Base-by-base conservation (phyloP, 2,329 filamentous ascomycete genomes). In the Dendrostoma leiphaemia region DNA sequence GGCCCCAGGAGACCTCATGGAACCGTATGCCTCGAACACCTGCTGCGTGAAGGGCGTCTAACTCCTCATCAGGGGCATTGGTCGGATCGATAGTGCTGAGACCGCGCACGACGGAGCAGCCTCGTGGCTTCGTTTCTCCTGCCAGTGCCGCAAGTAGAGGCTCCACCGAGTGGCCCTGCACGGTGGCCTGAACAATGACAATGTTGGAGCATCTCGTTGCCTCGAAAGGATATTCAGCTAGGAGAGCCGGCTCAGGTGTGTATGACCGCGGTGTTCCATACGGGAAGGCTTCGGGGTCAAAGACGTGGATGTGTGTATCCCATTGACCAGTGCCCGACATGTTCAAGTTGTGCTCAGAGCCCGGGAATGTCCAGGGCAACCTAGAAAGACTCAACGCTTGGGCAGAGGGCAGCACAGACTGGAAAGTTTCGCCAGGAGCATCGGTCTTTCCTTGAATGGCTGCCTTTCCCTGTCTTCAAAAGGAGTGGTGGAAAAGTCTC, bases 111-210 rank as follows among this genome's bases (percentile, higher is more conserved):
- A 41, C 3, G n/a, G 23, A 4, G 23, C 38, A 41, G 13, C 17
- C 13, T 2, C 10, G 5, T 15, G 21, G 21, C 23, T 26, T 41
- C 21, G 23, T 7, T 23, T 26, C 26, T 6, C 17, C 38, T 3
- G 7, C 59, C 0, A 64, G 57, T 4, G 60, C 59, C 19, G 59
- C 61, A 24, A 63, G 31, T 3, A 64, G 52, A 17, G 62, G 54
- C 4, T 58, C 60, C 6, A 59, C 54, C n/a, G 61, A 62, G 17
- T 56, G 53, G 7, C 63, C 62, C 47, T 63, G 62, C 41, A 64
- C 57, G 3, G 62, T 63, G 3, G 62, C 62, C 29, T 64, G 62
- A 13, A 63, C 62, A 28, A 64, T 44, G 15, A 63, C 61, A 32
- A 64, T 54, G 35, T 54, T 60, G n/a, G 56, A 60, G 53, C 59